Conservation (phyloP, 2,329 filamentous ascomycete genomes). For the Pestalotiopsis sp. region DNA sequence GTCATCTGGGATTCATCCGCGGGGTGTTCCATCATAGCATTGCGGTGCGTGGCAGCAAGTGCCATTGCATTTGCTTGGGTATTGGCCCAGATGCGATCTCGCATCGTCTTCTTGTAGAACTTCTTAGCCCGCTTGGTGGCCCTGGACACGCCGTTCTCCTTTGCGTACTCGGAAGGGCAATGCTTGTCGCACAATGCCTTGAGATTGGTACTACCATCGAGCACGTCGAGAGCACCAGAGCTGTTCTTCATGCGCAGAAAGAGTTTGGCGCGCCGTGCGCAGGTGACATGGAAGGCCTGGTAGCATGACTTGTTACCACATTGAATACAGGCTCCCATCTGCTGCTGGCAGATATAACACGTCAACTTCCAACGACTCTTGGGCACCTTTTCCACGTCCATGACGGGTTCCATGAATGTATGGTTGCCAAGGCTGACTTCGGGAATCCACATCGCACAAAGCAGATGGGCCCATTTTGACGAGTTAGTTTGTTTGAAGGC, state of each 20-base stretch:
- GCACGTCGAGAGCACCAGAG: constrained; percentile 74
- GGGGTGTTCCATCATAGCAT: constrained; percentile 67
- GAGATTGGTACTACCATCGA: constrained; percentile 77
- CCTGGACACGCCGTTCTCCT: constrained; percentile 79
- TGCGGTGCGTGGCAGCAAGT: constrained; percentile 71
- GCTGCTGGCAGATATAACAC: constrained; percentile 96
- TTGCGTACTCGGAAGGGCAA: constrained; percentile 84
- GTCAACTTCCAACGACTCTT: constrained; percentile 90
- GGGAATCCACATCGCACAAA: constrained; percentile 98
- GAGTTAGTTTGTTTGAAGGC: constrained; percentile 98
- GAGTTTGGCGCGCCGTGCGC: constrained; percentile 82
- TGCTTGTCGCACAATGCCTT: constrained; percentile 98
- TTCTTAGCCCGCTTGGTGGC: constrained; percentile 83
- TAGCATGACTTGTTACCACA: constrained; percentile 98
- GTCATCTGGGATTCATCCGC: constrained; percentile 83
- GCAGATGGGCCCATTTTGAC: constrained; percentile 93
- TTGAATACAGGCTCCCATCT: constrained; percentile 98
- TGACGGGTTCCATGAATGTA: constrained; percentile 97
- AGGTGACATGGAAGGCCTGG: constrained; percentile 95
- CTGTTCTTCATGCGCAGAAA: constrained; percentile 97
- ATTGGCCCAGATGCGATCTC: constrained; percentile 87
- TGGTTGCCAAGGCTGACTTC: constrained; percentile 95
- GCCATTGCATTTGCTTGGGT: constrained; percentile 82
- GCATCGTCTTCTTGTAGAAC: constrained; percentile 89
- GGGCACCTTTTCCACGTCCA: constrained; percentile 96